phyloP scores from a whole-genome alignment of 176 grass and related monocot species.

The Triticum turgidum region DNA sequence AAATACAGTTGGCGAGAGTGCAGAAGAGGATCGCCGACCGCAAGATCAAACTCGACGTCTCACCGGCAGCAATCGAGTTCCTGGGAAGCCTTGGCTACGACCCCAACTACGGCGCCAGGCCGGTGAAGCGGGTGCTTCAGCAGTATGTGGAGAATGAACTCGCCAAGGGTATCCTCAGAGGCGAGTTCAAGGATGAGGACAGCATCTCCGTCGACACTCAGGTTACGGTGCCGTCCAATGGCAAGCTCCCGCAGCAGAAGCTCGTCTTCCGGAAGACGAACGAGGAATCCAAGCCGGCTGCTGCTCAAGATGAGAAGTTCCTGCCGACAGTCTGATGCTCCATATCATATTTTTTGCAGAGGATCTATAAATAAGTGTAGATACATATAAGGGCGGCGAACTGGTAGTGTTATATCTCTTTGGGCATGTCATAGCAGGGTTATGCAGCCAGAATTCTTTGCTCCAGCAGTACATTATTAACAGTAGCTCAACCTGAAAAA shows the following conservation, averaged over 20 bases:
- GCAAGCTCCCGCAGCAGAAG: slow-evolving; percentile 81
- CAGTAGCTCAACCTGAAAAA: neutral
- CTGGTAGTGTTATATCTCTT: neutral
- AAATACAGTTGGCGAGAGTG: slow-evolving; percentile 68
- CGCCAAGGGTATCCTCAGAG: slow-evolving; percentile 81
- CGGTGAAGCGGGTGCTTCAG: slow-evolving; percentile 93
- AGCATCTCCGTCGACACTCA: slow-evolving; percentile 68
- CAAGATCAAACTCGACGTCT: slow-evolving; percentile 81
- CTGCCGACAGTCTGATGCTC: slow-evolving; percentile 36
- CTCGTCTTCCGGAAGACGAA: slow-evolving; percentile 59
- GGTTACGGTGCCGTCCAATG: slow-evolving; percentile 67
- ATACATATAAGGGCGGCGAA: slow-evolving; percentile 31
- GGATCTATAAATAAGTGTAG: slow-evolving; percentile 37
- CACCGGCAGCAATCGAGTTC: slow-evolving; percentile 61
- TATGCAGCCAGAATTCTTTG: neutral
- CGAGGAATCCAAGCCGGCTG: neutral
- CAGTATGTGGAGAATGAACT: slow-evolving; percentile 93
- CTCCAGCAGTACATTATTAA: neutral
- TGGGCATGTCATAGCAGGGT: slow-evolving; percentile 6
- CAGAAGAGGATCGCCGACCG: slow-evolving; percentile 86
- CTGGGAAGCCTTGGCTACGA: slow-evolving; percentile 90
- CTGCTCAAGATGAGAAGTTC: slow-evolving; percentile 57
- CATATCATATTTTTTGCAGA: neutral
- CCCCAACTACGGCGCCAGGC: slow-evolving; percentile 90
- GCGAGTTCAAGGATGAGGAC: slow-evolving; percentile 92